phyloP scores from a whole-genome alignment of 805 yeast species.

The Kuraishia hungarica region DNA sequence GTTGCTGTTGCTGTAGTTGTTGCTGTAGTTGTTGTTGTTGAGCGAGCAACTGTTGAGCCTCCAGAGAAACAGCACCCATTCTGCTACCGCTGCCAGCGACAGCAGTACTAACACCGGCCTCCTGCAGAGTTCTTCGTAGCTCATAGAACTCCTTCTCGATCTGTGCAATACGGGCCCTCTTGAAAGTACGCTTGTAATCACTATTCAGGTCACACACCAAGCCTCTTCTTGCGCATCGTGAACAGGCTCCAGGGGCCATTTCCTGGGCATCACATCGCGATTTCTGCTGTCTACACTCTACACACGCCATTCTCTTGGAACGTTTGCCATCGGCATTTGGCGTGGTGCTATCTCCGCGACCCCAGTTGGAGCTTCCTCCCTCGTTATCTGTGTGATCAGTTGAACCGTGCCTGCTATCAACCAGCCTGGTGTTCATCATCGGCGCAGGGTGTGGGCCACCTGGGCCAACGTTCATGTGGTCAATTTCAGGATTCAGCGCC shows the following conservation, averaged over 20 bases:
- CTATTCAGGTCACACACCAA: constrained; percentile 65
- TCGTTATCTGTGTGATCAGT: neutral
- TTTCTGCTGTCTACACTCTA: constrained; percentile 94
- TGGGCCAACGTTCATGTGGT: neutral
- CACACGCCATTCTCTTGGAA: constrained; percentile 74
- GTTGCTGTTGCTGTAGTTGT: neutral
- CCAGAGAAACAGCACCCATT: neutral
- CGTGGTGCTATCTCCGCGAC: neutral
- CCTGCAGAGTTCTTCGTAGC: constrained; percentile 42
- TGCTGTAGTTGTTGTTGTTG: neutral
- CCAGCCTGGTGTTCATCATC: neutral
- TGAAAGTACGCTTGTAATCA: constrained; percentile 83
- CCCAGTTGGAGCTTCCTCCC: neutral
- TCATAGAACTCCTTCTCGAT: constrained; percentile 75
- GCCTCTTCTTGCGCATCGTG: constrained; percentile 68
- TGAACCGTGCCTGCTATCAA: neutral
- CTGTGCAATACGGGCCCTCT: constrained; percentile 76
- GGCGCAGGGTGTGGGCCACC: neutral
- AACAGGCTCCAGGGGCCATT: constrained; percentile 68
- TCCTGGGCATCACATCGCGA: constrained; percentile 83
- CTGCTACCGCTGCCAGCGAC: neutral
- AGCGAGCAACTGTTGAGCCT: constrained; percentile 4
- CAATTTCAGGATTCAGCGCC: neutral
- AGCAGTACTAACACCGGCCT: constrained; percentile 2
- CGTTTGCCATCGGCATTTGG: constrained; percentile 5